These are phyloP conservation scores for Beauveria medogensis DNA, from an alignment of 2,329 filamentous ascomycete species.

Conservation along the genomic window DNA sequence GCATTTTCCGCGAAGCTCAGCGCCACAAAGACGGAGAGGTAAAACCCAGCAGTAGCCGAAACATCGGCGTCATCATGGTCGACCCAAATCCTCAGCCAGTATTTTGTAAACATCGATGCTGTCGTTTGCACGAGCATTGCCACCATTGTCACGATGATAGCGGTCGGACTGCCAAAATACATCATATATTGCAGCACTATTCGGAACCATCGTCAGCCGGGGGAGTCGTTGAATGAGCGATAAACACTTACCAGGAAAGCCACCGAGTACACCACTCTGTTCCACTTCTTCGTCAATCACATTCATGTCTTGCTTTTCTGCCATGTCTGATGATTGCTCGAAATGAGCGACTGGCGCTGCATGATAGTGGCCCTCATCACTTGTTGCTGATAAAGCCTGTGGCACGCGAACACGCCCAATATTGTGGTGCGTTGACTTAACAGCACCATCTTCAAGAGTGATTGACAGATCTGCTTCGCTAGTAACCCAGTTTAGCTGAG, in stretches of 20 bases:
- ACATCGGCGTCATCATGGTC: slow-evolving; percentile 38
- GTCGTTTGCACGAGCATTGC: slow-evolving; percentile 32
- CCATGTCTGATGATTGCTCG: neutral
- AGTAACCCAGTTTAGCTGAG: slow-evolving; percentile 45
- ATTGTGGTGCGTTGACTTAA: slow-evolving; percentile 34
- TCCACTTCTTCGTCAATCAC: slow-evolving; percentile 3
- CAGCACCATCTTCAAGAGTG: slow-evolving; percentile 35
- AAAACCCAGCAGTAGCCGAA: slow-evolving; percentile 34
- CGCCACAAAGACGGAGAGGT: slow-evolving; percentile 43
- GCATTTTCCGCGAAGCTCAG: slow-evolving; percentile 37
- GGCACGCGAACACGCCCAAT: slow-evolving; percentile 37
- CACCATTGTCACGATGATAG: slow-evolving; percentile 30
- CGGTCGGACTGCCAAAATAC: slow-evolving; percentile 39
- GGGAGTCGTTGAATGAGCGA: slow-evolving; percentile 12
- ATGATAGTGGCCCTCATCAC: neutral
- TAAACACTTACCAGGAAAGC: slow-evolving; percentile 5
- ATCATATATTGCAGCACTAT: slow-evolving; percentile 41
- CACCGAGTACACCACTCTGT: slow-evolving; percentile 25
- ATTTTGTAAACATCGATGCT: slow-evolving; percentile 31
- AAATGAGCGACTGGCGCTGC: neutral
- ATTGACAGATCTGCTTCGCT: slow-evolving; percentile 41
- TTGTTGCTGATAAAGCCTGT: slow-evolving; percentile 24
- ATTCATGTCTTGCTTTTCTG: neutral
- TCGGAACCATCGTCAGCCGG: neutral
- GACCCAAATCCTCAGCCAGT: slow-evolving; percentile 47